Evolutionary conservation across 768 basidiomycete genomes (phyloP).

Genomic region (Mycena vitilis): DNA sequence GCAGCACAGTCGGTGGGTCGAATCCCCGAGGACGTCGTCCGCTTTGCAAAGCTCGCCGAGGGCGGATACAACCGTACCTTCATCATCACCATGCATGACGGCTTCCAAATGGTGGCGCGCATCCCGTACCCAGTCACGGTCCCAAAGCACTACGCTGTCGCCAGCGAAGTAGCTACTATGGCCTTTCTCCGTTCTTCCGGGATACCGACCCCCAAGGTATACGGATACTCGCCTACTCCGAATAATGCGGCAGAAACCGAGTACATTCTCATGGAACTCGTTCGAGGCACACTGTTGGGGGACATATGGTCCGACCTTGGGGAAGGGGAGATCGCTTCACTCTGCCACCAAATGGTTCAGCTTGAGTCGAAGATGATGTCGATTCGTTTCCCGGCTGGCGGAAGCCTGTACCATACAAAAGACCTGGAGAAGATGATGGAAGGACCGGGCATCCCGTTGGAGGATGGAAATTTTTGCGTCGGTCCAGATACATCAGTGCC

Average conservation of each 20-base stretch:
- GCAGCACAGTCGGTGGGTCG: conserved; percentile 56
- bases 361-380: conserved; percentile 63
- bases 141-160: conserved; percentile 52
- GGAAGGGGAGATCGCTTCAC: conserved; percentile 52
- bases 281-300: conserved; percentile 53
- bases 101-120: conserved; percentile 53
- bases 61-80: conserved; percentile 56
- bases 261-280: conserved; percentile 60
- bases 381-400: conserved; percentile 59
- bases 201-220: conserved; percentile 55
- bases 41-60: conserved; percentile 57
- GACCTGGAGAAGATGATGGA: conserved; percentile 56
- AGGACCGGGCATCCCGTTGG: conserved; percentile 49
- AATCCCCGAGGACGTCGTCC: conserved; percentile 51
- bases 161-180: conserved; percentile 62
- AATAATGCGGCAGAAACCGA: conserved; percentile 55
- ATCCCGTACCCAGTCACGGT: conserved; percentile 52
- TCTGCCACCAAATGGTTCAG: conserved; percentile 57
- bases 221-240: conserved; percentile 54
- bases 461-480: conserved; percentile 57
- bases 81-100: conserved; percentile 51
- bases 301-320: conserved; percentile 54
- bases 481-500: conserved; percentile 56
- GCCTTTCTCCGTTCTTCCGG: conserved; percentile 50
- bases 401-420: conserved; percentile 60